These are phyloP conservation scores for Pseudotsuga menziesii DNA, from an alignment of 75 land plant genomes.

Conservation along the genomic window DNA sequence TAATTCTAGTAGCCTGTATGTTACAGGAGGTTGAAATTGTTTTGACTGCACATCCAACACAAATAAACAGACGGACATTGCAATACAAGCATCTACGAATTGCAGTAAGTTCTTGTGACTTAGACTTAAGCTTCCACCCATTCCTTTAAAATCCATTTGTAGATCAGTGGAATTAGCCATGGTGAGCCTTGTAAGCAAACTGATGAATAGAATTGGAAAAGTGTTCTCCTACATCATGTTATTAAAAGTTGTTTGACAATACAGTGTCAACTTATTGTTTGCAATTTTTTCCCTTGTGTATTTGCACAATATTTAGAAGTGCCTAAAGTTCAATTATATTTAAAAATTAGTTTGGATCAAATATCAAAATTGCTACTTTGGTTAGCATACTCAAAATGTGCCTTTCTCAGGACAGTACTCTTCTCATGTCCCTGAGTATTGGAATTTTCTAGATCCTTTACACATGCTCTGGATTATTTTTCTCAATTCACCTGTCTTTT, in stretches of 20 bases:
- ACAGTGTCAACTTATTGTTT: not conserved
- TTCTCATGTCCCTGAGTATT: not conserved
- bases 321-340: not conserved
- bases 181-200: not conserved
- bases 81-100: slow-evolving; percentile 92
- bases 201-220: not conserved
- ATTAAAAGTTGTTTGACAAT: not conserved
- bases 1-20: not conserved
- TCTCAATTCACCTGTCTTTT: not conserved
- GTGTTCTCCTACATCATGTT: not conserved
- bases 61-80: slow-evolving; percentile 86
- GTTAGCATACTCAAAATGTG: not conserved
- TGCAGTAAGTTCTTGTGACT: slow-evolving; percentile 45
- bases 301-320: not conserved
- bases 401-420: not conserved
- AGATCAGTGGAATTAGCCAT: not conserved
- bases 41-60: slow-evolving; percentile 98
- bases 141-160: not conserved
- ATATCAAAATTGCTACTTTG: not conserved
- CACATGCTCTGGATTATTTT: not conserved
- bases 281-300: not conserved
- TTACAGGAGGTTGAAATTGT: slow-evolving; percentile 93
- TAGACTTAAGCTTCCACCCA: not conserved
- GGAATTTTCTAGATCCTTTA: not conserved
- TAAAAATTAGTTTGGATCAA: not conserved